phyloP scores from a whole-genome alignment of 257 asterid genomes.

The Nicotiana otophora region DNA sequence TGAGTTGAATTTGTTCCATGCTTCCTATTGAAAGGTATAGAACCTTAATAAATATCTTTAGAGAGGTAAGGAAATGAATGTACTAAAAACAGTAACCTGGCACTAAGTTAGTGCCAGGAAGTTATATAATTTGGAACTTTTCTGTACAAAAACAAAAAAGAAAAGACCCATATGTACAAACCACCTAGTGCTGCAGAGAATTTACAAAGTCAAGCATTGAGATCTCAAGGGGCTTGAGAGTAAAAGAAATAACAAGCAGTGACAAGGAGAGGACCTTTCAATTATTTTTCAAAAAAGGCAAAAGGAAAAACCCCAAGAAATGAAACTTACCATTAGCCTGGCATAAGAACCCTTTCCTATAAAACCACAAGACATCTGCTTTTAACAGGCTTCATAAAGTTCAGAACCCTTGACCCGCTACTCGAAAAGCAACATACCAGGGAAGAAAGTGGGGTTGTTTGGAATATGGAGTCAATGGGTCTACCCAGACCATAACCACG shows the following conservation, averaged over 20 bases:
- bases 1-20: slow-evolving; percentile 98
- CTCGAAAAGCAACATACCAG: not conserved
- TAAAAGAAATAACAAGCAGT: not conserved
- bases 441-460: not conserved
- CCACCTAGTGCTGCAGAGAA: too few species aligned
- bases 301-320: not conserved
- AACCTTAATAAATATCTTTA: not conserved
- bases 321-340: not conserved
- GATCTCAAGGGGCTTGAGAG: not conserved
- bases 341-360: not conserved
- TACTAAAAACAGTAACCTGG: too few species aligned
- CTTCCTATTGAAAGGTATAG: slow-evolving; percentile 51
- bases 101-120: too few species aligned
- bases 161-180: too few species aligned
- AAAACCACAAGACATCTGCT: not conserved
- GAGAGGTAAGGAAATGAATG: too few species aligned
- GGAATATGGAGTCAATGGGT: not conserved
- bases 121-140: too few species aligned
- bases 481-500: not conserved
- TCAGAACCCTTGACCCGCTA: not conserved
- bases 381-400: not conserved
- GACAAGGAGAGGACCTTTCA: not conserved
- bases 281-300: not conserved
- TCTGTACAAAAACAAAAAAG: too few species aligned
- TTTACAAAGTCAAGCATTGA: not conserved